Conservation (phyloP, 2,329 filamentous ascomycete genomes). For the Clonostachys byssicola region DNA sequence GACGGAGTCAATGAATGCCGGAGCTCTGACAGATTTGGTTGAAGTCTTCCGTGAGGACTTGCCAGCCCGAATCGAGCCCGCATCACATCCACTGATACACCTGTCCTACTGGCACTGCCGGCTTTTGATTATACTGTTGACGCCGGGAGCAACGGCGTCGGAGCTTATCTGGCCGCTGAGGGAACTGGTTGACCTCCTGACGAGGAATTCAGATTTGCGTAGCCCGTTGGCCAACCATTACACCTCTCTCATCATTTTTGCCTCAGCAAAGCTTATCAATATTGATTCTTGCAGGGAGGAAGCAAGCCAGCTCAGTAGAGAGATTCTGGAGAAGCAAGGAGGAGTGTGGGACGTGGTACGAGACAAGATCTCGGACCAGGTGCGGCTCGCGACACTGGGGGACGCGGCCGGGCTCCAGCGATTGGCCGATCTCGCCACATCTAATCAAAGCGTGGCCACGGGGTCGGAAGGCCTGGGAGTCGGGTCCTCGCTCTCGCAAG, state of each 20-base stretch:
- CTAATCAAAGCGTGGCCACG: conserved; percentile 17
- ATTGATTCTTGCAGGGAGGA: conserved; percentile 47
- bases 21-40: conserved; percentile 27
- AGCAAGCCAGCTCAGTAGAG: conserved; percentile 48
- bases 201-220: conserved; percentile 46
- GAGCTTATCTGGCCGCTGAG: conserved; percentile 58
- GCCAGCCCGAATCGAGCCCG: conserved; percentile 49
- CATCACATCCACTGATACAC: conserved; percentile 52
- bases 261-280: conserved; percentile 56
- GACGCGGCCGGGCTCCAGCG: conserved; percentile 50
- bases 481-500: conserved; percentile 24
- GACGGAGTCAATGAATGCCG: conserved; percentile 23
- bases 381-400: conserved; percentile 27
- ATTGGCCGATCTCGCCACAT: conserved; percentile 51
- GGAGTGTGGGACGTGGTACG: conserved; percentile 54
- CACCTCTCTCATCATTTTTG: conserved; percentile 52
- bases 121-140: conserved; percentile 58
- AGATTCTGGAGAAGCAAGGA: conserved; percentile 50
- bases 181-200: conserved; percentile 54
- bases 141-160: conserved; percentile 46
- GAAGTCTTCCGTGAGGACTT: conserved; percentile 65
- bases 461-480: conserved; percentile 18
- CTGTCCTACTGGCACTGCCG: conserved; percentile 69
- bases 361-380: conserved; percentile 30
- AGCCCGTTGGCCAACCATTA: conserved; percentile 68